A percentile compares a stretch with the other conserved stretches of the same genome.
Conservation (phyloP, 345 rosid species). For the Stellera chamaejasme region DNA sequence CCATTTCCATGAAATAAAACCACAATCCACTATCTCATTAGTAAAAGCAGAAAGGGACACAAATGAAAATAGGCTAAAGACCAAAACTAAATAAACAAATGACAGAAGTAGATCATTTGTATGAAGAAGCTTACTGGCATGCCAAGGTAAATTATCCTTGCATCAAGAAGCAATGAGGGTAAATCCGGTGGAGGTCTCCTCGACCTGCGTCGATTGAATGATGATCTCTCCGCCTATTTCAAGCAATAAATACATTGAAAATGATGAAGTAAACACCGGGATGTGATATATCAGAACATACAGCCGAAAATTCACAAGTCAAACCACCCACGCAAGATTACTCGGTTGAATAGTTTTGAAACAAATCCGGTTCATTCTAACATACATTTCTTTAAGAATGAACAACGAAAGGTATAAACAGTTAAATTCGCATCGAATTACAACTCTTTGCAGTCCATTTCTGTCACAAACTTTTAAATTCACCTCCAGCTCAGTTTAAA, state of each 20-base stretch:
- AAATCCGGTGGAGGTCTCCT: slow-evolving; percentile 73
- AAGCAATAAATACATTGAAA: background rate
- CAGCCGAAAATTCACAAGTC: no score
- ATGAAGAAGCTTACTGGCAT: slow-evolving; percentile 59
- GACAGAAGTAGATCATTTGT: no score
- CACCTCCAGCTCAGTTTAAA: background rate
- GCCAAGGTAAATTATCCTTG: slow-evolving; percentile 81
- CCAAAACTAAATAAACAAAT: background rate
- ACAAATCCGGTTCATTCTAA: no score
- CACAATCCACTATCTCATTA: background rate
- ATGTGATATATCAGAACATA: no score
- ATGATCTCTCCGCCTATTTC: slow-evolving; percentile 64
- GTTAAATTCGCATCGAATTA: no score
- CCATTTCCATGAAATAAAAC: background rate
- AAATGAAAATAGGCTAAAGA: background rate
- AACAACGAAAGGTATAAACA: no score
- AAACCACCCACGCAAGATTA: no score
- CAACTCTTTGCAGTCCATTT: no score
- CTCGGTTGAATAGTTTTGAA: no score
- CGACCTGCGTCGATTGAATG: slow-evolving; percentile 45
- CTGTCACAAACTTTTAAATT: background rate
- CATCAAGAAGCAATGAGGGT: slow-evolving; percentile 69
- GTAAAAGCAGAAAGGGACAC: background rate
- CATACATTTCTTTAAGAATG: no score
- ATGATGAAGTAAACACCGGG: no score